Conservation (phyloP, 2,329 filamentous ascomycete species). For the Diaporthe australafricana region DNA sequence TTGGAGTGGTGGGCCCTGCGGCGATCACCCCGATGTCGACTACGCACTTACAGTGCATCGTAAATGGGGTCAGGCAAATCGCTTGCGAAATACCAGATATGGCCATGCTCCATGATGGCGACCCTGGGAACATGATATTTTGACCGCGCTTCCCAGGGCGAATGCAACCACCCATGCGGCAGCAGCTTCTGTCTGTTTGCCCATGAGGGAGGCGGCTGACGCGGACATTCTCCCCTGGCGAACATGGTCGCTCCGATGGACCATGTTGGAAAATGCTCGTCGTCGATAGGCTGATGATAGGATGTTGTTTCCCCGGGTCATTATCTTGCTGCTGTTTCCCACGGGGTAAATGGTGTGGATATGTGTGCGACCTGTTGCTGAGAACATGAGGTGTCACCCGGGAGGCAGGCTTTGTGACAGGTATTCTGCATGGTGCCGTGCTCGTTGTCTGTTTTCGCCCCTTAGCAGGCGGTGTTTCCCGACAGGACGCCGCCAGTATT, state of each 20-base stretch:
- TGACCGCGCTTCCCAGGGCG: neutral
- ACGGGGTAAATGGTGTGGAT: neutral
- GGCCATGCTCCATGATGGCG: neutral
- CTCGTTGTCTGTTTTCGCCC: neutral
- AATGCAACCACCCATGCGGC: neutral
- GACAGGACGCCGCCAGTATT: neutral
- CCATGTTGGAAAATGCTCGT: neutral
- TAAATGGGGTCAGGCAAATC: neutral
- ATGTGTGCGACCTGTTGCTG: neutral
- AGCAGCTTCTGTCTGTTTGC: constrained; percentile 2
- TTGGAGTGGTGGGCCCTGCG: neutral
- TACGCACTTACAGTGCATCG: neutral
- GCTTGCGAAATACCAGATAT: neutral
- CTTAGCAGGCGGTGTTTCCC: neutral
- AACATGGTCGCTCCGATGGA: neutral
- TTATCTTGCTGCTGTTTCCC: neutral
- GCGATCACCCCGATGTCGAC: neutral
- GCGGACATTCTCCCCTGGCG: neutral
- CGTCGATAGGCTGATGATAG: constrained; percentile 13
- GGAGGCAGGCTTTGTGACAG: constrained; percentile 5
- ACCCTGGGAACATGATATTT: neutral
- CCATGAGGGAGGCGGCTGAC: neutral
- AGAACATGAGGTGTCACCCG: neutral
- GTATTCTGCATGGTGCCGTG: constrained; percentile 1
- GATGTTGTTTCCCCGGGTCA: neutral